These are phyloP conservation scores for Russula griseocarnosa DNA, from an alignment of 768 basidiomycete genomes.

Conservation along the genomic window DNA sequence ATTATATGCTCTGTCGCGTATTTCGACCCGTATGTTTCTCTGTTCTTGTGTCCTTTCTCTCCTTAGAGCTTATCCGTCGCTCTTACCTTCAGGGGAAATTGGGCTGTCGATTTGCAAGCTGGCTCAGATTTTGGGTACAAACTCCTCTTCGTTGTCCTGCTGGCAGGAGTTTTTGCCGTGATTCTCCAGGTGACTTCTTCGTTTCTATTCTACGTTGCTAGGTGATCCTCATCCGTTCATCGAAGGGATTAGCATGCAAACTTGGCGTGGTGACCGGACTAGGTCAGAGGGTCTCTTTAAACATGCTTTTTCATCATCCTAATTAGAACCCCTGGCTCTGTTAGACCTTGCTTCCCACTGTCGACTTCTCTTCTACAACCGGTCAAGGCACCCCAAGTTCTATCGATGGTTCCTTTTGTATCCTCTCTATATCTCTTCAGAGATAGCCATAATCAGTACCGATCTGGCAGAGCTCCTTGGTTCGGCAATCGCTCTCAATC, in stretches of 20 bases:
- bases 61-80: slow-evolving; percentile 3
- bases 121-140: slow-evolving; percentile 83
- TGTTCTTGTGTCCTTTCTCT: not conserved
- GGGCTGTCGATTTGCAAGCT: slow-evolving; percentile 87
- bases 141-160: slow-evolving; percentile 71
- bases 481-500: slow-evolving; percentile 53
- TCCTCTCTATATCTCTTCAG: slow-evolving; percentile 43
- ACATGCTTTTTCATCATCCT: not conserved
- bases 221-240: slow-evolving; percentile 3
- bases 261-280: slow-evolving; percentile 81
- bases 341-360: slow-evolving; percentile 49
- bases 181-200: slow-evolving; percentile 62
- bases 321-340: not conserved
- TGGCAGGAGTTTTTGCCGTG: slow-evolving; percentile 79
- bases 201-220: not conserved
- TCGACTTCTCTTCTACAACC: slow-evolving; percentile 45
- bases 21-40: slow-evolving; percentile 67
- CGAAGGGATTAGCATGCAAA: slow-evolving; percentile 67
- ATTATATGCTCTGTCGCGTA: slow-evolving; percentile 85
- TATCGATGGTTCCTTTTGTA: slow-evolving; percentile 43
- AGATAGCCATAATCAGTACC: slow-evolving; percentile 53
- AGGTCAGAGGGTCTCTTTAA: slow-evolving; percentile 42
- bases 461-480: slow-evolving; percentile 61
- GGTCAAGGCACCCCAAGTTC: slow-evolving; percentile 39
- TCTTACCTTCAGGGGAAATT: slow-evolving; percentile 59